These are phyloP conservation scores for Pichia sp. DNA, from an alignment of 1,139 yeast species.

Conservation along the genomic window DNA sequence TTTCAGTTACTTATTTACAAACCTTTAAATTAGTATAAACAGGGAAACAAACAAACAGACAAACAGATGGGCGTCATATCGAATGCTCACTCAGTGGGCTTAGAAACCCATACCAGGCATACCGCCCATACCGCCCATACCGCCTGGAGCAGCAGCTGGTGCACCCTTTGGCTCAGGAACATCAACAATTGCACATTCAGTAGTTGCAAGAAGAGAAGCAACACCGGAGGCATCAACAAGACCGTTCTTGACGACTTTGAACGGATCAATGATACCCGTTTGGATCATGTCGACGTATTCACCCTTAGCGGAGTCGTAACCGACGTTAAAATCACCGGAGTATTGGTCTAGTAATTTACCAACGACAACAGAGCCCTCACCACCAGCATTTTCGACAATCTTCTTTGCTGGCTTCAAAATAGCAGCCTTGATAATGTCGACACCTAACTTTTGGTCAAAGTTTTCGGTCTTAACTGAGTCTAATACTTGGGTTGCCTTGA, in stretches of 20 bases:
- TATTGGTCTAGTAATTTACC: conserved; percentile 85
- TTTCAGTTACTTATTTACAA: background rate
- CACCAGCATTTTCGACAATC: conserved; percentile 98
- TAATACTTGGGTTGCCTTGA: conserved; percentile 85
- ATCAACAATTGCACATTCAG: conserved; percentile 98
- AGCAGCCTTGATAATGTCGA: conserved; percentile 91
- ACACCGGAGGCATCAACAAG: conserved; percentile 97
- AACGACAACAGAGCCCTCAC: conserved; percentile 95
- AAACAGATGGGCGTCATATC: background rate
- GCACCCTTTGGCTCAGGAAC: conserved; percentile 89
- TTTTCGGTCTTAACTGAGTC: conserved; percentile 78
- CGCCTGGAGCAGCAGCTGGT: conserved; percentile 56
- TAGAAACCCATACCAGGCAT: conserved; percentile 46
- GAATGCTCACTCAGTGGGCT: background rate
- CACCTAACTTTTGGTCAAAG: conserved; percentile 98
- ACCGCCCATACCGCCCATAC: conserved; percentile 63
- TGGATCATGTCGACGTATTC: conserved; percentile 95
- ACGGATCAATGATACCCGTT: conserved; percentile 97
- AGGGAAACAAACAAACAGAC: background rate
- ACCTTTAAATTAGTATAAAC: background rate
- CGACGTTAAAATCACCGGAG: conserved; percentile 82
- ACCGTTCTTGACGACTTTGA: conserved; percentile 97
- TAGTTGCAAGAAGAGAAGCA: conserved; percentile 95
- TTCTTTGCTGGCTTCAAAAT: conserved; percentile 96
- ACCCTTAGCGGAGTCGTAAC: conserved; percentile 92